These are phyloP conservation scores for Candida glucosophila DNA, from an alignment of 1,139 yeast genomes.

Conservation along the genomic window DNA sequence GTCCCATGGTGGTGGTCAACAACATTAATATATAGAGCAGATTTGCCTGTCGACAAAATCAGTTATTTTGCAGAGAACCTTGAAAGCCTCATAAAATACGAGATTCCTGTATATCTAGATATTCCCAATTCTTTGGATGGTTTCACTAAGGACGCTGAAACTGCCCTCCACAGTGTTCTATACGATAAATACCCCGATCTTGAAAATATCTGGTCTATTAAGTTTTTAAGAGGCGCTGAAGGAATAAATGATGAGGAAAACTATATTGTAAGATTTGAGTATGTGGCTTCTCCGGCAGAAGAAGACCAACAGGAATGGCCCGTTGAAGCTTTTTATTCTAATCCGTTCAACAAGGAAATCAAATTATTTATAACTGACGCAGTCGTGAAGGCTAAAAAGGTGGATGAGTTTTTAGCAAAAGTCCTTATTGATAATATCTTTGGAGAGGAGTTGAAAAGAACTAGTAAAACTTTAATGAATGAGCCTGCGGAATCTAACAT, in stretches of 20 bases:
- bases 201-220: conserved; percentile 19
- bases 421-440: conserved; percentile 31
- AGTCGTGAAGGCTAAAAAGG: conserved; percentile 18
- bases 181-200: conserved; percentile 13
- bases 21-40: conserved; percentile 69
- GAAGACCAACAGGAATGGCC: conserved; percentile 9
- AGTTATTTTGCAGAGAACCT: conserved; percentile 28
- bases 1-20: conserved; percentile 66
- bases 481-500: conserved; percentile 25
- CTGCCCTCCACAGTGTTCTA: conserved; percentile 18
- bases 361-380: conserved; percentile 19
- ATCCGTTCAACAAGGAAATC: conserved; percentile 26
- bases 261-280: conserved; percentile 17
- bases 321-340: conserved; percentile 17
- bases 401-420: conserved; percentile 23
- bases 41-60: conserved; percentile 53
- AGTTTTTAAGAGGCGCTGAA: conserved; percentile 12
- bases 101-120: conserved; percentile 54
- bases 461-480: conserved; percentile 7
- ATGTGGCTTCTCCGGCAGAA: conserved; percentile 5
- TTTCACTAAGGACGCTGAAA: conserved; percentile 22
- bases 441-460: conserved; percentile 21
- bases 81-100: conserved; percentile 26
- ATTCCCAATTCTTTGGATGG: conserved; percentile 21
- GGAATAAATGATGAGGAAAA: conserved; percentile 7